phyloP scores from a whole-genome alignment of 2,329 filamentous ascomycete genomes.

The Diaporthe caulivora region DNA sequence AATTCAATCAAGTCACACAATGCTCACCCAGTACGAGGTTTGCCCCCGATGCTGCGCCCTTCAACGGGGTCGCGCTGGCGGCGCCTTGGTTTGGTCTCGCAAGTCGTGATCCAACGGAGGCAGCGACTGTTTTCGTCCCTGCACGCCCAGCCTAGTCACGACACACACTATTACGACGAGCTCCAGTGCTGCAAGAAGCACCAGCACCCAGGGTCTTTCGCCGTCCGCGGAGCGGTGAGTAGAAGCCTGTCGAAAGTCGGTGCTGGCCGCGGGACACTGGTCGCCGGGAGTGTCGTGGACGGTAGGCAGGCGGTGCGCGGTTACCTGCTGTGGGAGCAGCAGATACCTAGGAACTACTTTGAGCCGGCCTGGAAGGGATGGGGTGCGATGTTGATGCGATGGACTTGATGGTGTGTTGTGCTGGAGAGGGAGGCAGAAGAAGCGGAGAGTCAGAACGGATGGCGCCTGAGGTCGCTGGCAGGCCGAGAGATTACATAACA shows the following conservation, averaged over 20 bases:
- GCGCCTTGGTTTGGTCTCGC: conserved; percentile 13
- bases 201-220: conserved; percentile 38
- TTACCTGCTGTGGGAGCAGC: conserved; percentile 3
- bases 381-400: neutral
- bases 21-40: neutral
- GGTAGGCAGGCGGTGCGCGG: conserved; percentile 35
- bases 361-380: neutral
- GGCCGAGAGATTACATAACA: neutral
- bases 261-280: conserved; percentile 31
- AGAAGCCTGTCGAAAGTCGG: conserved; percentile 35
- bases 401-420: neutral
- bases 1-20: neutral
- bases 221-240: conserved; percentile 31
- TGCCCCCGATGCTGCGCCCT: conserved; percentile 4
- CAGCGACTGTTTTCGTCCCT: conserved; percentile 15
- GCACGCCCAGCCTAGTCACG: conserved; percentile 37
- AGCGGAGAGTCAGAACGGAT: neutral
- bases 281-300: conserved; percentile 23
- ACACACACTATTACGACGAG: conserved; percentile 18
- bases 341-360: conserved; percentile 8
- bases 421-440: neutral
- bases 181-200: conserved; percentile 33
- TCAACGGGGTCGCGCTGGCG: neutral
- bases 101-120: neutral
- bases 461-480: neutral